These are phyloP conservation scores for baker's yeast (Saccharomyces cerevisiae) DNA, from an alignment of 805 yeast species.

Conservation along the genomic window DNA sequence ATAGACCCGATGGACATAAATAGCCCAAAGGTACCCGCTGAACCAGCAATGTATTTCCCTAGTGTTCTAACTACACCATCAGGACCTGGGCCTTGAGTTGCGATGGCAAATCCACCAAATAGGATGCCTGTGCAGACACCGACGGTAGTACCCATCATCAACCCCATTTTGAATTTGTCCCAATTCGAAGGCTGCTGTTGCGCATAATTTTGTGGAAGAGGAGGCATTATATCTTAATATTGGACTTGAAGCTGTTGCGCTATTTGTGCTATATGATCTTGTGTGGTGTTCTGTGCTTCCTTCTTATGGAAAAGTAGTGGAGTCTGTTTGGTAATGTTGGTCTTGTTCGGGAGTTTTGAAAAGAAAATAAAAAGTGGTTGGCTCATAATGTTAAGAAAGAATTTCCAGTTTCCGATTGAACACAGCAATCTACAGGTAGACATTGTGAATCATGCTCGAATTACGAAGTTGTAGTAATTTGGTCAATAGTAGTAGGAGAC, in stretches of 20 bases:
- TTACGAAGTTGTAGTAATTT: background rate
- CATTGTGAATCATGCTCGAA: background rate
- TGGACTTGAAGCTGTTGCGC: background rate
- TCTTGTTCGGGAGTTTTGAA: background rate
- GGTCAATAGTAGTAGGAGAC: background rate
- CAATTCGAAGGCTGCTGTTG: conserved; percentile 72
- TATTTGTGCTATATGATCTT: background rate
- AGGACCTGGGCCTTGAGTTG: conserved; percentile 96
- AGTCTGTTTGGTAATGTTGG: background rate
- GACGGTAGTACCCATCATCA: conserved; percentile 76
- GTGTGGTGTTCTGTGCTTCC: background rate
- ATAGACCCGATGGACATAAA: conserved; percentile 95
- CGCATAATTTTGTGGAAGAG: conserved; percentile 59
- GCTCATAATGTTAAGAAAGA: background rate
- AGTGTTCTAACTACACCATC: conserved; percentile 93
- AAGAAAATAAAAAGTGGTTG: background rate
- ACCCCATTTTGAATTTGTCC: conserved; percentile 98
- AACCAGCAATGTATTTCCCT: conserved; percentile 93
- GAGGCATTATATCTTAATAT: conserved; percentile 38
- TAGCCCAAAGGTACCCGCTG: conserved; percentile 93
- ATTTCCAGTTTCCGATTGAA: background rate
- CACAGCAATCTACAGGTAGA: background rate
- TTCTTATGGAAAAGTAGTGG: background rate
- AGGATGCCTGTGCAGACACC: conserved; percentile 93
- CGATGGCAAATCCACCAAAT: conserved; percentile 86